phyloP scores from a whole-genome alignment of 2,329 filamentous ascomycete species.

The Phyllosticta capitalensis region DNA sequence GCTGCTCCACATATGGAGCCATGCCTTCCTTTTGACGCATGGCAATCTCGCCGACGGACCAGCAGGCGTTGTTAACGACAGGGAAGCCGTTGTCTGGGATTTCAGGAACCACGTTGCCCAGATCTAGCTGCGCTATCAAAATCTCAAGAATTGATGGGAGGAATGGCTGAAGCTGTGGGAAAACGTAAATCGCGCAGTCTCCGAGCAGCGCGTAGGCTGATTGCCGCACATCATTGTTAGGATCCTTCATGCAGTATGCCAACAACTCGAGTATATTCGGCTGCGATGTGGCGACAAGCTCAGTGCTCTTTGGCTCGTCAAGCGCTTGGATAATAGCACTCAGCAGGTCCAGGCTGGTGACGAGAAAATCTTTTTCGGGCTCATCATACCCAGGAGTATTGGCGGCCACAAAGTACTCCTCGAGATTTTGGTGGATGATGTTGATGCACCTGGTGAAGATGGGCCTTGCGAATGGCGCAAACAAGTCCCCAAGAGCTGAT shows the following conservation, averaged over 20 bases:
- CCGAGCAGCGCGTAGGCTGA: conserved; percentile 92
- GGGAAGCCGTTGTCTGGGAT: conserved; percentile 79
- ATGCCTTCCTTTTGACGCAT: conserved; percentile 66
- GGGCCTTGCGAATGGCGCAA: conserved; percentile 74
- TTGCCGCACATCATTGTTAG: conserved; percentile 84
- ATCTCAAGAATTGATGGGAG: conserved; percentile 67
- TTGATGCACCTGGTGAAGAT: conserved; percentile 83
- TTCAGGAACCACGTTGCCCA: conserved; percentile 58
- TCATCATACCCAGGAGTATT: conserved; percentile 61
- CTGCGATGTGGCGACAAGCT: conserved; percentile 65
- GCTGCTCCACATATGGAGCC: conserved; percentile 63
- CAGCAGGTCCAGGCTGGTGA: conserved; percentile 87
- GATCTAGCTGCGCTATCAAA: conserved; percentile 77
- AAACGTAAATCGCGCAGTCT: conserved; percentile 90
- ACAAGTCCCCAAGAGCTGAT: conserved; percentile 70
- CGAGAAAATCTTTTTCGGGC: conserved; percentile 93
- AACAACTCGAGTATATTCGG: conserved; percentile 86
- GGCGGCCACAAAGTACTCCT: conserved; percentile 63
- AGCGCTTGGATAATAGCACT: conserved; percentile 91
- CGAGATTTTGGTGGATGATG: conserved; percentile 85
- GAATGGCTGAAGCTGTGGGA: conserved; percentile 65
- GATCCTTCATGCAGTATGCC: conserved; percentile 84
- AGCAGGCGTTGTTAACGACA: conserved; percentile 96
- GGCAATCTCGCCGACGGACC: conserved; percentile 88
- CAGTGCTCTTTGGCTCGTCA: conserved; percentile 60